Percentiles rank a stretch among this genome's conserved stretches.
phyloP scores from a whole-genome alignment of 441 rosid genomes.

The Dalechampia spathulata region DNA sequence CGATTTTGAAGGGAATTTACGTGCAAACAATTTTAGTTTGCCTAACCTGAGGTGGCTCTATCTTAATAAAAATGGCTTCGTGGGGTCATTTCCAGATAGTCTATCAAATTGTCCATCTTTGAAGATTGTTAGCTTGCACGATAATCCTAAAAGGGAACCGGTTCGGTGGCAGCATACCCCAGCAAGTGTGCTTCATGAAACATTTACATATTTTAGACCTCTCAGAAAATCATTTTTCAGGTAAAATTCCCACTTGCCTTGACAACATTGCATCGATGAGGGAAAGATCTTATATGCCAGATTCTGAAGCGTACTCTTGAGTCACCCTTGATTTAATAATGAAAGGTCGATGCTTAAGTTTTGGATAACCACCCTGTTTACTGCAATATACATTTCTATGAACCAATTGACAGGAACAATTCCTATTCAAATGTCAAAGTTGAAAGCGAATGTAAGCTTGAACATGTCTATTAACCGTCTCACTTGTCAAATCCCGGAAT shows the following conservation, averaged over 20 bases:
- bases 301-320: background rate
- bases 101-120: background rate
- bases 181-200: slow-evolving; percentile 3
- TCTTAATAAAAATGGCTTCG: slow-evolving; percentile 6
- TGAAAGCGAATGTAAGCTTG: rapidly evolving
- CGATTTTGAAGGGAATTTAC: slow-evolving; percentile 2
- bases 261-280: background rate
- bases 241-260: slow-evolving; percentile 13
- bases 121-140: background rate
- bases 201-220: background rate
- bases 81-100: background rate
- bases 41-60: background rate
- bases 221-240: slow-evolving; percentile 7
- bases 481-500: background rate
- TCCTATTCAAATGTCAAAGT: background rate
- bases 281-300: background rate
- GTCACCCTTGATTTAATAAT: background rate
- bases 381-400: background rate
- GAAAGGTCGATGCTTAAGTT: no score
- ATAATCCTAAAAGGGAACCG: background rate
- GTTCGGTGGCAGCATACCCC: slow-evolving; percentile 7
- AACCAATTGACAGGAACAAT: slow-evolving; percentile 5
- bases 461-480: slow-evolving; percentile 4
- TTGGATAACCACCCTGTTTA: background rate
- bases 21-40: slow-evolving; percentile 1